Evolutionary conservation across 2,329 filamentous ascomycete species (phyloP).

Genomic region (Cryphonectria japonica): DNA sequence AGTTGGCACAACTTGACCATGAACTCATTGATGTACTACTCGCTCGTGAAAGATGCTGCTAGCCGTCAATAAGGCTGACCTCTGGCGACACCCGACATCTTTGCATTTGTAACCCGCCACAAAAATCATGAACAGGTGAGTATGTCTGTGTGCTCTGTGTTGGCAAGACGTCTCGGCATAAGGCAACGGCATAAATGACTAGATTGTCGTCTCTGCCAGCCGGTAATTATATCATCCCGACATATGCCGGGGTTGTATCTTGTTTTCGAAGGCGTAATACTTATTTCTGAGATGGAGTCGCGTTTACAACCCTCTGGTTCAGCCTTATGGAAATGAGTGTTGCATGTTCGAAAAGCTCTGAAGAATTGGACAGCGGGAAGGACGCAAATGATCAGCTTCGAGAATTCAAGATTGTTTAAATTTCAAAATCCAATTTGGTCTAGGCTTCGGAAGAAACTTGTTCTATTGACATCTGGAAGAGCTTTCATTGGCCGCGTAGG

Average conservation of each 20-base stretch:
- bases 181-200: too few relatives aligned
- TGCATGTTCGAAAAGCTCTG: too few relatives aligned
- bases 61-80: not conserved
- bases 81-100: not conserved
- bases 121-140: not conserved
- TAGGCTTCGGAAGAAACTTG: not conserved
- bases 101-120: not conserved
- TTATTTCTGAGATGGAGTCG: not conserved
- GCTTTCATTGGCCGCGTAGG: not conserved
- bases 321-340: too few relatives aligned
- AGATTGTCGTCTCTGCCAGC: not conserved
- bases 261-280: not conserved
- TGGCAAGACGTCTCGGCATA: not conserved
- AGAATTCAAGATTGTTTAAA: not conserved
- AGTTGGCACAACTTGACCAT: not conserved
- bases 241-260: not conserved
- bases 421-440: not conserved
- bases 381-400: not conserved
- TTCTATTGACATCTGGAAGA: not conserved
- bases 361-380: not conserved
- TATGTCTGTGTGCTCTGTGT: not conserved
- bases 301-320: too few relatives aligned
- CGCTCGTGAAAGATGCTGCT: not conserved
- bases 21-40: not conserved
- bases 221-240: not conserved